These are phyloP conservation scores for Monosporozyma aerobia DNA, from an alignment of 805 yeast genomes.

Conservation along the genomic window DNA sequence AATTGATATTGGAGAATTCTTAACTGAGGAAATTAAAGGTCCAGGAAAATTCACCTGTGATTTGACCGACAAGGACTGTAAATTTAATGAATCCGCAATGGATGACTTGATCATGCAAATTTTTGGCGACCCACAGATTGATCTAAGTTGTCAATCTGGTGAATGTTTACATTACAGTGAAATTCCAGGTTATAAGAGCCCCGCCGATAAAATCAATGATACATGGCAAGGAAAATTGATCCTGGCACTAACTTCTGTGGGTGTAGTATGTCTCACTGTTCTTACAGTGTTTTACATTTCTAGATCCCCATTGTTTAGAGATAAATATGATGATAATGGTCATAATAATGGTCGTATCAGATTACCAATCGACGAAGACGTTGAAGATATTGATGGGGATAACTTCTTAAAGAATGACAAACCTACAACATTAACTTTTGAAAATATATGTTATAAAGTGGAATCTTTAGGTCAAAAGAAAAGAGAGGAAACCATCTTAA, in stretches of 20 bases:
- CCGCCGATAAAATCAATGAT: slow-evolving; percentile 33
- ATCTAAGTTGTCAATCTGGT: slow-evolving; percentile 70
- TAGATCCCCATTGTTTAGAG: slow-evolving; percentile 52
- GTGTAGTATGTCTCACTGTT: slow-evolving; percentile 27
- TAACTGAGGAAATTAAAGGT: slow-evolving; percentile 81
- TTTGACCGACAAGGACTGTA: slow-evolving; percentile 49
- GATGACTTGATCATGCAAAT: slow-evolving; percentile 81
- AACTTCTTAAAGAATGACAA: slow-evolving; percentile 39
- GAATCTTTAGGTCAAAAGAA: slow-evolving; percentile 7
- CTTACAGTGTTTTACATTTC: slow-evolving; percentile 38
- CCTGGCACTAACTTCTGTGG: slow-evolving; percentile 32
- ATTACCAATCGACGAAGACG: slow-evolving; percentile 13
- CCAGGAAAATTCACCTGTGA: slow-evolving; percentile 91
- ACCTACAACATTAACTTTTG: slow-evolving; percentile 71
- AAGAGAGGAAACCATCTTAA: slow-evolving; percentile 38
- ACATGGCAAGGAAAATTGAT: slow-evolving; percentile 36
- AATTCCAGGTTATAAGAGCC: slow-evolving; percentile 79
- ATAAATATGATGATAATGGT: slow-evolving; percentile 1
- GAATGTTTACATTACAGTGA: slow-evolving; percentile 91
- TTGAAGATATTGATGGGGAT: slow-evolving; percentile 23
- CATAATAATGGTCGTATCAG: slow-evolving; percentile 13
- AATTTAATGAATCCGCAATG: slow-evolving; percentile 92
- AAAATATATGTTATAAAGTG: slow-evolving; percentile 48
- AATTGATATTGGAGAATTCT: slow-evolving; percentile 86
- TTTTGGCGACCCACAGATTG: slow-evolving; percentile 90